A percentile compares a stretch with the other conserved stretches of the same genome.
Conservation (phyloP, 192 early-diverging fungal species). For the Dissophora ornata region DNA sequence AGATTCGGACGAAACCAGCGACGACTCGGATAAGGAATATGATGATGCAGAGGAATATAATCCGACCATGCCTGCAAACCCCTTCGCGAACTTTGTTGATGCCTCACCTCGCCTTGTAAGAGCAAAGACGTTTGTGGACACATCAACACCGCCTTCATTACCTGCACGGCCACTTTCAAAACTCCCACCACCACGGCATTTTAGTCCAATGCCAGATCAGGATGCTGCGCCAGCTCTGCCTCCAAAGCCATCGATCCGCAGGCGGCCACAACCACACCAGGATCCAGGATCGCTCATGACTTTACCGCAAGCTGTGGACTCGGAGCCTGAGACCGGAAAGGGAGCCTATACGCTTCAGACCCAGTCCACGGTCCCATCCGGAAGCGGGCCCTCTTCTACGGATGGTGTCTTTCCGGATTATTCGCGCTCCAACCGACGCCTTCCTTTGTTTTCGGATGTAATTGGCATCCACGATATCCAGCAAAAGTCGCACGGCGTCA, state of each 20-base stretch:
- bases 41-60: slow-evolving; percentile 36
- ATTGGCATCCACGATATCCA: slow-evolving; percentile 48
- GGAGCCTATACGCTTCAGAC: background rate
- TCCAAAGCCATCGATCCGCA: slow-evolving; percentile 37
- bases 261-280: slow-evolving; percentile 30
- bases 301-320: slow-evolving; percentile 3
- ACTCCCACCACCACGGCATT: slow-evolving; percentile 3
- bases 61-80: slow-evolving; percentile 15
- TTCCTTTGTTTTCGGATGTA: slow-evolving; percentile 61
- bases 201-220: slow-evolving; percentile 16
- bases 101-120: slow-evolving; percentile 16
- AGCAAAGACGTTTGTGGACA: slow-evolving; percentile 18
- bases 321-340: slow-evolving; percentile 13
- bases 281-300: slow-evolving; percentile 22
- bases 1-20: slow-evolving; percentile 50
- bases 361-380: slow-evolving; percentile 9
- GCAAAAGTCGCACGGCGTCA: slow-evolving; percentile 61
- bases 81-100: slow-evolving; percentile 29
- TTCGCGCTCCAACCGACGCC: slow-evolving; percentile 64
- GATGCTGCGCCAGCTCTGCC: slow-evolving; percentile 36
- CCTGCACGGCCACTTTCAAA: slow-evolving; percentile 38
- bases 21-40: slow-evolving; percentile 53
- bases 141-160: slow-evolving; percentile 25
- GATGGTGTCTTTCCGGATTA: slow-evolving; percentile 60
- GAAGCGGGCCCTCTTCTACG: slow-evolving; percentile 14